These are phyloP conservation scores for Ascochyta fabae DNA, from an alignment of 2,329 filamentous ascomycete species.

Conservation along the genomic window DNA sequence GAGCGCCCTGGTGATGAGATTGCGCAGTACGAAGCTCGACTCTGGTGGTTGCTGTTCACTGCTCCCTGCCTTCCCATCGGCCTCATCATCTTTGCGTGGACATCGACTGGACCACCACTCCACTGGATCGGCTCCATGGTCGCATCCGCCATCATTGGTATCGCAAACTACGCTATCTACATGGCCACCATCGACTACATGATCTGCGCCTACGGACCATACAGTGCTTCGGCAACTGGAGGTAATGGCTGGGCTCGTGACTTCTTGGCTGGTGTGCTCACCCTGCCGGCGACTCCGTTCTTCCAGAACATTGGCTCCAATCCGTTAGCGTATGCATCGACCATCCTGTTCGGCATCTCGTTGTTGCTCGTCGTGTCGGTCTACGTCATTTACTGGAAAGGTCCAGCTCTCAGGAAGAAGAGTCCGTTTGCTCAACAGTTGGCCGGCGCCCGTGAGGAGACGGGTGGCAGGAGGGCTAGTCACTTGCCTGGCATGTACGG, in stretches of 20 bases:
- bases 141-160: conserved; percentile 70
- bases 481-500: conserved; percentile 42
- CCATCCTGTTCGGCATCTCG: conserved; percentile 61
- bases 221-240: conserved; percentile 77
- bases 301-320: conserved; percentile 53
- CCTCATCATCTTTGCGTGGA: conserved; percentile 75
- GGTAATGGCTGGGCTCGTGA: conserved; percentile 80
- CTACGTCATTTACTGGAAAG: conserved; percentile 61
- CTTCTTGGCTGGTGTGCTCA: conserved; percentile 75
- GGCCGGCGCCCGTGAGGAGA: conserved; percentile 39
- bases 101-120: conserved; percentile 66
- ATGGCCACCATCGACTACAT: conserved; percentile 84
- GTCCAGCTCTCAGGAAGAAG: conserved; percentile 59
- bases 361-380: conserved; percentile 52
- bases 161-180: conserved; percentile 75
- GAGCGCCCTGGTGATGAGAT: conserved; percentile 38
- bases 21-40: conserved; percentile 58
- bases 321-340: conserved; percentile 61
- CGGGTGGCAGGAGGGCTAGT: conserved; percentile 43
- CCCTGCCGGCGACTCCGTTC: conserved; percentile 70
- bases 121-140: conserved; percentile 75
- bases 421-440: conserved; percentile 62
- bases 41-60: conserved; percentile 70
- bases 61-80: conserved; percentile 70
- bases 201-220: conserved; percentile 75